Evolutionary conservation across 1,284 basidiomycete species (phyloP).

Genomic region (Apiotrichum domesticum): DNA sequence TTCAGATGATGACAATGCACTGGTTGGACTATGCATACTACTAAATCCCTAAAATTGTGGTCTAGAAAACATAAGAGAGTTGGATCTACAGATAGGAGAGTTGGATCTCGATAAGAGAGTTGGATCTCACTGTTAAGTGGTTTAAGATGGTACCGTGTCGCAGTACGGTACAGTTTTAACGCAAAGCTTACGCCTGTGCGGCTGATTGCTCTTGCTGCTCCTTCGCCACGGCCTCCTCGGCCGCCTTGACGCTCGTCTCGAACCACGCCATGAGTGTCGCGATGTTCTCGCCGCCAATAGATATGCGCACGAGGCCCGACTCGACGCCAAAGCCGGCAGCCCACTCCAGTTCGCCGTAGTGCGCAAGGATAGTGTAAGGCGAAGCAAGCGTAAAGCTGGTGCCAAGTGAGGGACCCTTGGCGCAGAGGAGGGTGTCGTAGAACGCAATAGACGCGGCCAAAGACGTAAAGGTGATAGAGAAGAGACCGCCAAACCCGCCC

Average conservation of each 20-base stretch:
- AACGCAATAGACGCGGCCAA: slow-evolving; percentile 67
- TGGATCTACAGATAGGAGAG: not conserved
- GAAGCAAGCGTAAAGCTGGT: slow-evolving; percentile 94
- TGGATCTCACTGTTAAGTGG: not conserved
- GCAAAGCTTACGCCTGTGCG: not conserved
- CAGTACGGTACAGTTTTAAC: not conserved
- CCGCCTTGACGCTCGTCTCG: slow-evolving; percentile 58
- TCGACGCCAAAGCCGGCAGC: slow-evolving; percentile 82
- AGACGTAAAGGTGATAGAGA: slow-evolving; percentile 80
- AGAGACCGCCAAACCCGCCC: slow-evolving; percentile 85
- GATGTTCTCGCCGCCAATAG: slow-evolving; percentile 82
- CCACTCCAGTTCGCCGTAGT: slow-evolving; percentile 89
- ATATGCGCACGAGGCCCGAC: slow-evolving; percentile 74
- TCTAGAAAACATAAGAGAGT: slow-evolving; percentile 6
- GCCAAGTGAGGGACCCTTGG: slow-evolving; percentile 89
- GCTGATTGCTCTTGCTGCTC: not conserved
- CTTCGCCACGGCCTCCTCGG: slow-evolving; percentile 26
- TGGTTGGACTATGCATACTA: slow-evolving; percentile 4
- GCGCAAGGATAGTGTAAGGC: slow-evolving; percentile 89
- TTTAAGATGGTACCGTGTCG: too few species aligned
- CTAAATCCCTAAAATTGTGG: not conserved
- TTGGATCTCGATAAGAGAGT: slow-evolving; percentile 4
- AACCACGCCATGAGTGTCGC: slow-evolving; percentile 60
- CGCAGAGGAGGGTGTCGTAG: slow-evolving; percentile 75
- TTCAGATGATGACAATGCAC: not conserved